Evolutionary conservation across 2,329 filamentous ascomycete genomes (phyloP), one percentile per base, ranked within the genome.

Genomic region (Cladosporium sphaerospermum): DNA sequence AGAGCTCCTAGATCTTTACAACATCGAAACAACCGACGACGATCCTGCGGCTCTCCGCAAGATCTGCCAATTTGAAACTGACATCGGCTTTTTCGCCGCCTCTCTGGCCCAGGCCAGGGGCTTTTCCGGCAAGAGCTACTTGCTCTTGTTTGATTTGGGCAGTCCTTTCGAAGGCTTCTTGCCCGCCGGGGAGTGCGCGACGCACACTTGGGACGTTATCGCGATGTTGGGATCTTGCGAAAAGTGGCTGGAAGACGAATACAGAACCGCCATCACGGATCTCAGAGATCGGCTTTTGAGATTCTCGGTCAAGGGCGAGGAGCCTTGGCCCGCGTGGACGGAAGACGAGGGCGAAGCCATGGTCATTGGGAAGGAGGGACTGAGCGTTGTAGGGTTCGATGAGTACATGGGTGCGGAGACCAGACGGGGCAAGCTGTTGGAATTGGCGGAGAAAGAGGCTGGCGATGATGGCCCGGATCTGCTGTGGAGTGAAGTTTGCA

Each of bases 381-480:
- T 54, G 42, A 40, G 52, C 19, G 49, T 56, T 18, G 75, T 77
- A 18, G 70, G 71, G 55, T 68, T 68, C 28, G 72, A 75, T 11
- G 75, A 78, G 66, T 73, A 74, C 57, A 77, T 71, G 16, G 75
- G 75, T 4, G 71, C 75, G 52, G 67, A 68, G 45, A 75, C 75
- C 2, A 43, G 39, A 11, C 42, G 37, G 31, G 47, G 39, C 1
- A 42, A 43, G 23, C 7, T 50, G 47, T 9, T 50, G 2, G 11
- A 37, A 3, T 43, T 50, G 6, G 47, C 39, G 8, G 28, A 50
- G 31, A 11, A 8, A 14, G 47, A 42, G n/a, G 47, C 28, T 9
- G 39, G 47, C 11, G 13, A 36, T 6, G 31, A 37, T 13, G 47
- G 47, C 1, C 37, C 39, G 11, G 47, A 50, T 36, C n/a, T 50